Conservation (phyloP, 345 rosid genomes). For the Aegle marmelos region DNA sequence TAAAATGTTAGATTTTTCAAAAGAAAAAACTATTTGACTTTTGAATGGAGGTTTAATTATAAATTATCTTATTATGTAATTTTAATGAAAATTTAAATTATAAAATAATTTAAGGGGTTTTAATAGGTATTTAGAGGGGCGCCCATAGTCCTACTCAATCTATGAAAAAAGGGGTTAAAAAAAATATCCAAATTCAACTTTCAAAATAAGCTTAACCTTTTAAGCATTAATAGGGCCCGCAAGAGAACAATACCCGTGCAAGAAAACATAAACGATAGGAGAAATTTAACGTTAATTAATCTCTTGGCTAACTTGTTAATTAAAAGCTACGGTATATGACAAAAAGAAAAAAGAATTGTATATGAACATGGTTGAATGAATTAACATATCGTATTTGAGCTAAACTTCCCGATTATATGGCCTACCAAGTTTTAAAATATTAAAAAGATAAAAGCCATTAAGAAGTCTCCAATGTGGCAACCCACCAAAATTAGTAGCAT, state of each 20-base stretch:
- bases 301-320: not conserved
- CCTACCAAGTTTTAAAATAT: slow-evolving; percentile 25
- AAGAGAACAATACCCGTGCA: not conserved
- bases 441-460: slow-evolving; percentile 18
- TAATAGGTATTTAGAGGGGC: too few relatives aligned
- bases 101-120: too few relatives aligned
- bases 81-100: too few relatives aligned
- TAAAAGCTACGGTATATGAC: not conserved
- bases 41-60: too few relatives aligned
- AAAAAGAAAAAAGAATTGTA: not conserved
- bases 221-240: not conserved
- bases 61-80: too few relatives aligned
- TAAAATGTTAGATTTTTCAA: too few relatives aligned
- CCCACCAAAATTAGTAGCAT: slow-evolving; percentile 18
- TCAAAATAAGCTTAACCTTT: not conserved
- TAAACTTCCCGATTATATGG: slow-evolving; percentile 14
- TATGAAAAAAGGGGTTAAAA: not conserved
- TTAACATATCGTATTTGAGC: slow-evolving; percentile 9
- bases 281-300: not conserved
- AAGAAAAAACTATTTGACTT: too few relatives aligned
- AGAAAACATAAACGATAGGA: not conserved
- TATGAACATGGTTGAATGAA: not conserved
- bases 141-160: not conserved
- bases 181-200: not conserved
- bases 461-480: slow-evolving; percentile 27